phyloP scores from a whole-genome alignment of 495 filamentous ascomycete genomes.

The Neurospora tetrasperma region DNA sequence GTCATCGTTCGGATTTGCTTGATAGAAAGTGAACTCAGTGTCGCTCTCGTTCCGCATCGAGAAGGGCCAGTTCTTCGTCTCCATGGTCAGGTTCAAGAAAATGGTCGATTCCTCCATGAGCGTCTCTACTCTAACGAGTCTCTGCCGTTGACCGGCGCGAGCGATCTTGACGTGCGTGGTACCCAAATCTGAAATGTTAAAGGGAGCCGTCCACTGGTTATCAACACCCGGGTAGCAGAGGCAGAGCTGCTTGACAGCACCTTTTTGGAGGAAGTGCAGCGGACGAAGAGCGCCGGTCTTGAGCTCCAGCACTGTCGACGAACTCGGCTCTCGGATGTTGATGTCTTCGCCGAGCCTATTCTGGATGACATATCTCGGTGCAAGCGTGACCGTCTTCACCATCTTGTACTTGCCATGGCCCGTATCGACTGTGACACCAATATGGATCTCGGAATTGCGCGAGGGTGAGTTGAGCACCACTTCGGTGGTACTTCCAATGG shows the following conservation, averaged over 20 bases:
- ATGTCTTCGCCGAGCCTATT: conserved; percentile 84
- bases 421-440: conserved; percentile 77
- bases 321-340: conserved; percentile 77
- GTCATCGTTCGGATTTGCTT: conserved; percentile 58
- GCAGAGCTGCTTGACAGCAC: conserved; percentile 74
- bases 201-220: conserved; percentile 96
- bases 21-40: conserved; percentile 89
- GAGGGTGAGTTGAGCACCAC: conserved; percentile 64
- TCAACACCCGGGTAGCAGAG: conserved; percentile 90
- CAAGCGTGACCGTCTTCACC: conserved; percentile 87
- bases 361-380: conserved; percentile 87
- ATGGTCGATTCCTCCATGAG: conserved; percentile 87
- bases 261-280: conserved; percentile 74
- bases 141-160: conserved; percentile 78
- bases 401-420: conserved; percentile 97
- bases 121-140: conserved; percentile 76
- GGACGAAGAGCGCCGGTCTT: conserved; percentile 69
- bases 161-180: conserved; percentile 89
- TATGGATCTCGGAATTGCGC: conserved; percentile 72
- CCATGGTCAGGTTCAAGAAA: conserved; percentile 81
- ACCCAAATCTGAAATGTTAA: conserved; percentile 91
- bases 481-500: conserved; percentile 86
- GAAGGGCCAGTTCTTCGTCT: conserved; percentile 93
- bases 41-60: conserved; percentile 98
- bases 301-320: conserved; percentile 67